phyloP scores from a whole-genome alignment of 2,329 filamentous ascomycete species.

The Ploettnerulaceae sp. region DNA sequence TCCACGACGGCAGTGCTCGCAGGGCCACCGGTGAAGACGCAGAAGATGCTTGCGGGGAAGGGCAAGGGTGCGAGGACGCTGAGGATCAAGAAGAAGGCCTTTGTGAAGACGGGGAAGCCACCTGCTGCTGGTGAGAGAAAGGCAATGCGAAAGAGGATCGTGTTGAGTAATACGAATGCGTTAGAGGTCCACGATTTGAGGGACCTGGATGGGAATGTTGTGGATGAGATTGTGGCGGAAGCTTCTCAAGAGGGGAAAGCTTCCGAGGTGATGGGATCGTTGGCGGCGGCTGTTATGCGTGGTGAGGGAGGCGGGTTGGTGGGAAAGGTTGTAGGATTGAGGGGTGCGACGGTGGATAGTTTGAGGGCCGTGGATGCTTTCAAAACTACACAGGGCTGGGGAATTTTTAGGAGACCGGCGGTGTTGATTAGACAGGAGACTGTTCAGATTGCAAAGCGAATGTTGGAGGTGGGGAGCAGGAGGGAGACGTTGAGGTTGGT shows the following conservation, averaged over 20 bases:
- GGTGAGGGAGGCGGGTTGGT: slow-evolving; percentile 33
- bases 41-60: slow-evolving; percentile 9
- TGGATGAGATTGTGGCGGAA: slow-evolving; percentile 60
- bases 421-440: slow-evolving; percentile 74
- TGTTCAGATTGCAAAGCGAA: slow-evolving; percentile 60
- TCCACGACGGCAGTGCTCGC: slow-evolving; percentile 24
- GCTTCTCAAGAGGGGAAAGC: slow-evolving; percentile 43
- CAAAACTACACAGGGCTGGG: slow-evolving; percentile 85
- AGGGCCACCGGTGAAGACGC: neutral
- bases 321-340: slow-evolving; percentile 66
- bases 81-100: slow-evolving; percentile 40
- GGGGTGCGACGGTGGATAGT: slow-evolving; percentile 67
- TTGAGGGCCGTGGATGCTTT: slow-evolving; percentile 84
- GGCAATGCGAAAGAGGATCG: slow-evolving; percentile 79
- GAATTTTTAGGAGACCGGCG: slow-evolving; percentile 76
- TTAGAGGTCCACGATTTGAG: slow-evolving; percentile 66
- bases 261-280: neutral
- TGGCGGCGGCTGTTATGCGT: neutral
- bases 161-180: slow-evolving; percentile 92
- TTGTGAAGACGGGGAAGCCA: slow-evolving; percentile 40
- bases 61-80: slow-evolving; percentile 23
- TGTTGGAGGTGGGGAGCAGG: slow-evolving; percentile 51
- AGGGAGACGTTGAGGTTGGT: slow-evolving; percentile 59
- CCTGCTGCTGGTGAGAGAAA: slow-evolving; percentile 77
- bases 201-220: slow-evolving; percentile 53